These are phyloP conservation scores for Sordariomycetes sp. DNA, from an alignment of 2,329 filamentous ascomycete genomes.

Conservation along the genomic window DNA sequence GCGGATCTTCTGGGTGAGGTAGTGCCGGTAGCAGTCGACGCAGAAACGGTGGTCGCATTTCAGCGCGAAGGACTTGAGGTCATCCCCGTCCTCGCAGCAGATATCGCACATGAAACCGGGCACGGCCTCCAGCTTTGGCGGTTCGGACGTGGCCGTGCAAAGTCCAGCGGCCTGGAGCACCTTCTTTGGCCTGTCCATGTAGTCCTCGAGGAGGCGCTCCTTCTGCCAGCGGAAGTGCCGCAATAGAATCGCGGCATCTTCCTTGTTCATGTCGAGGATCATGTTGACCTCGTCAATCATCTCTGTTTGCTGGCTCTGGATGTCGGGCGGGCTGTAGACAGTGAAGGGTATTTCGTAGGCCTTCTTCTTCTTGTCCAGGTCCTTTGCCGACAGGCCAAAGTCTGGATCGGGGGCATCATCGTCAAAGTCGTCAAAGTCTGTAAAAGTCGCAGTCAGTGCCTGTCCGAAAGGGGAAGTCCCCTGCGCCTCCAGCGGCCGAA, in stretches of 20 bases:
- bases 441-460: background rate
- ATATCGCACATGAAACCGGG: conserved; percentile 86
- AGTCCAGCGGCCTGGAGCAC: conserved; percentile 79
- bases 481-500: background rate
- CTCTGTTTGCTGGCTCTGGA: conserved; percentile 73
- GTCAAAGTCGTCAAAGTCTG: conserved; percentile 47
- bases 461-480: background rate
- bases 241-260: conserved; percentile 82
- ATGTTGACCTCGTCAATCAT: conserved; percentile 85
- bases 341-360: conserved; percentile 78
- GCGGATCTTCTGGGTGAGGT: conserved; percentile 83
- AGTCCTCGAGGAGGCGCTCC: conserved; percentile 85
- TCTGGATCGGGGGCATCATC: conserved; percentile 47
- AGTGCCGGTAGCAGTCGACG: conserved; percentile 83
- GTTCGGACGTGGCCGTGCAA: conserved; percentile 48
- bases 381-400: conserved; percentile 39
- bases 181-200: conserved; percentile 80
- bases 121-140: conserved; percentile 59
- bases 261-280: conserved; percentile 80
- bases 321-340: conserved; percentile 69
- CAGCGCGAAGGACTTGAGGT: conserved; percentile 78
- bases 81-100: conserved; percentile 80
- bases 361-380: conserved; percentile 61
- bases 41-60: conserved; percentile 93
- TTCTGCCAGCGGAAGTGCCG: conserved; percentile 93